Base-by-base conservation (phyloP, 306 rosid genomes). In the Malus sylvestris region DNA sequence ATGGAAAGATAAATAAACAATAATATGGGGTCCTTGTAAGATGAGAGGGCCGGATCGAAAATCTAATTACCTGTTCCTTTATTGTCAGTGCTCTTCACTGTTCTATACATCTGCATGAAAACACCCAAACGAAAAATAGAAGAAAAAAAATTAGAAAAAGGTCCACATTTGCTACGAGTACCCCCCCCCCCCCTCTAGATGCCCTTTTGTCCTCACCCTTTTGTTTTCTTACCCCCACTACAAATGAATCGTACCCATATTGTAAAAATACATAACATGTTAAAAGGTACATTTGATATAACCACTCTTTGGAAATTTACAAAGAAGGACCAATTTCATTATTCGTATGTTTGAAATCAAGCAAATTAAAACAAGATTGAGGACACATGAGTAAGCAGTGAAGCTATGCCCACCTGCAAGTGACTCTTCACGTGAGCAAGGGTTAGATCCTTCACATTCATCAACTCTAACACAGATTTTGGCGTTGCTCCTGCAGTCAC, bases 351-450 rank as follows among this genome's bases (percentile, higher is more conserved):
- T 65, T 30, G 22, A 38, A 71, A 63, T 27, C 42, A 63, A 53
- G 20, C 23, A 67, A 38, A 73, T 22, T 65, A 40, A 29, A 29
- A 18, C 22, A 78, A 71, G 80, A 83, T 68, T 51, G 70, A 69
- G 57, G 46, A 78, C 20, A 62, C 76, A 82, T 30, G 63, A 65
- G 81, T 71, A 60, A 38, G 67, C 76, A 82, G 53, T 14, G 49
- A 63, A 4, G 55, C 20, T 49, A 49, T 49, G 29, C 89, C 83
- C 87, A 93, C 98, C 98, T 93, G 98, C 81, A 93, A 89, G 84
- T 93, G 98, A 83, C 98, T 93, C 90, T 93, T 93, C 82, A 93
- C 98, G 79, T 93, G 98, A 79, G 98, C 92, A 83, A 93, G 95
- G 87, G 97, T 93, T 86, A 93, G 91, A 86, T 93, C 97, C 78